These are phyloP conservation scores for Albugo laibachii DNA, from an alignment of 352 stramenopile species.

Conservation along the genomic window DNA sequence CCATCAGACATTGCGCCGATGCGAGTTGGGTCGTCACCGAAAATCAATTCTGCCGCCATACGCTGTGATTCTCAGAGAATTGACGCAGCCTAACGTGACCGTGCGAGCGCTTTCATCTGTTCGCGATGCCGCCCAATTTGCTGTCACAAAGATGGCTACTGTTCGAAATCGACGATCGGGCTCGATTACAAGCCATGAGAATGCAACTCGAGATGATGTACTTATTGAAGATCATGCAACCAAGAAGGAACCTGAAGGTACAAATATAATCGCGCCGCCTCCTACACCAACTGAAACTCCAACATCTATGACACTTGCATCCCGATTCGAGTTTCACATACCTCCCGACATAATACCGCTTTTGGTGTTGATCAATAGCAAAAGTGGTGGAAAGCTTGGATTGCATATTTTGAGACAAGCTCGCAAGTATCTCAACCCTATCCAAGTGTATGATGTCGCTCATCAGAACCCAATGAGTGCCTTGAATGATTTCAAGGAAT, in stretches of 20 bases:
- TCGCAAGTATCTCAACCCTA: conserved; percentile 84
- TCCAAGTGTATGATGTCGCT: conserved; percentile 91
- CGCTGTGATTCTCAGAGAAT: conserved; percentile 24
- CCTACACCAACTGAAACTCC: not conserved
- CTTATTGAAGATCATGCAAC: not conserved
- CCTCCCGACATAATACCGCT: conserved; percentile 30
- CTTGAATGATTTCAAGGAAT: conserved; percentile 77
- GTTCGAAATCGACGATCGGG: conserved; percentile 28
- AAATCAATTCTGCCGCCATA: conserved; percentile 45
- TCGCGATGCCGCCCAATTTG: conserved; percentile 33
- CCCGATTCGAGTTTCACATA: conserved; percentile 26
- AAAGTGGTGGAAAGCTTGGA: conserved; percentile 85
- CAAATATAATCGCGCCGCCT: not conserved
- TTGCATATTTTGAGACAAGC: conserved; percentile 84
- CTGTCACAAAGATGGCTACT: conserved; percentile 52
- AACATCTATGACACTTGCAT: not conserved
- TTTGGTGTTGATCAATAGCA: conserved; percentile 91
- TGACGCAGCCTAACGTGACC: conserved; percentile 22
- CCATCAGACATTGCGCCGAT: conserved; percentile 22
- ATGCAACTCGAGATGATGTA: not conserved
- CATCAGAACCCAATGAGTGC: conserved; percentile 82
- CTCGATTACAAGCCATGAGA: conserved; percentile 1
- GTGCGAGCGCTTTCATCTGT: conserved; percentile 50
- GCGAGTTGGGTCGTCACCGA: conserved; percentile 43
- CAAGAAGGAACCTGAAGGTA: not conserved